Evolutionary conservation across 176 grass and related monocot genomes (phyloP), one percentile per base, ranked within the genome.

Genomic region (Oryza rufipogon): DNA sequence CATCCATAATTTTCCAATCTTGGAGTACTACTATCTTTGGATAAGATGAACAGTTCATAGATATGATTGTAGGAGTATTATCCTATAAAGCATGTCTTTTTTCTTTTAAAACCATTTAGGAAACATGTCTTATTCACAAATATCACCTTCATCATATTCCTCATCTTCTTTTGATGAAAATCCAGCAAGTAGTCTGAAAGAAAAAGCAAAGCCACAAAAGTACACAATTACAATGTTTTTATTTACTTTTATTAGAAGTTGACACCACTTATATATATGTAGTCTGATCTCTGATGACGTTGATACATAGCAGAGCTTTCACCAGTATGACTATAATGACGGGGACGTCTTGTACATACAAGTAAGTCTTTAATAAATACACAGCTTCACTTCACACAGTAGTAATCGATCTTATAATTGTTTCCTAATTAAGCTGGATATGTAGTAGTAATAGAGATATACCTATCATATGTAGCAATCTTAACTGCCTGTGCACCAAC

Each of bases 401-500:
- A 89, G 87, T 83, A 64, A 90, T 61, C 83, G 82, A 83, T 83
- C 66, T 76, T 85, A 85, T 86, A 74, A 33, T 61, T 38, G 73
- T 88, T 83, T 81, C 71, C 78, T 88, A 63, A 63, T 63, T 63
- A 91, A 86, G 67, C 77, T 84, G 63, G 89, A 89, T 84, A 89
- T 84, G 61, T 23, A 63, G 72, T 86, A 91, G 86, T 83, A 81
- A 89, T 71, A 64, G 76, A 81, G 63, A 44, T 67, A 83, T 86
- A 83, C 66, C 71, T 75, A 88, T 83, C 49, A 84, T 51, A 82
- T 68, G 83, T 77, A 87, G 80, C 79, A 89, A 73, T 81, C 80
- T 91, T 89, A 86, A 84, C 80, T 87, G 68, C 84, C 36, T 88
- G 84, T 63, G 88, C 92, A 92, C 74, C 87, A 87, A 90, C 81